phyloP scores from a whole-genome alignment of 2,329 filamentous ascomycete genomes.

The Rhynchosporium agropyri region DNA sequence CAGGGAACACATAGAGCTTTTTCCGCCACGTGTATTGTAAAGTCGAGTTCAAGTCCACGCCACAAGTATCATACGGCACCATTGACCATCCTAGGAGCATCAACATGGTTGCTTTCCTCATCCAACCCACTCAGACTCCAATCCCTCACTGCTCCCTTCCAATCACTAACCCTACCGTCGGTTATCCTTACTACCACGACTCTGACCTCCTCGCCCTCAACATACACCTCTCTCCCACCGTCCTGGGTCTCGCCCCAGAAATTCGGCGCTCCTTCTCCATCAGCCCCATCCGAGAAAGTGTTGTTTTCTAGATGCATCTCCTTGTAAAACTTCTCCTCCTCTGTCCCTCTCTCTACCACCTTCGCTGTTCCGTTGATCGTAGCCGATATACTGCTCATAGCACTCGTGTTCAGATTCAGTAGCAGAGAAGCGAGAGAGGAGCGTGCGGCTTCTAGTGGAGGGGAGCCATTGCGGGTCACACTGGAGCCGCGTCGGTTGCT shows the following conservation, averaged over 20 bases:
- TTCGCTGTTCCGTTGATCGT: constrained; percentile 90
- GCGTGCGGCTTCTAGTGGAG: constrained; percentile 65
- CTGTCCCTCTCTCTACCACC: constrained; percentile 71
- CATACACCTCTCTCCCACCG: constrained; percentile 65
- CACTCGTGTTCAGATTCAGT: constrained; percentile 87
- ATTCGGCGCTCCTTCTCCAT: constrained; percentile 39
- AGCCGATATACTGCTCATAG: constrained; percentile 83
- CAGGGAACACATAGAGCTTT: too few species aligned
- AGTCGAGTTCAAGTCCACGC: not conserved
- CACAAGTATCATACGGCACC: constrained; percentile 27
- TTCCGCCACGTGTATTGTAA: not conserved
- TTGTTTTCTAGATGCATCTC: constrained; percentile 88
- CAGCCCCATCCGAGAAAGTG: constrained; percentile 68
- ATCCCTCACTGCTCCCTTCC: constrained; percentile 91
- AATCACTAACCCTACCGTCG: constrained; percentile 88
- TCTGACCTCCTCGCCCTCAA: constrained; percentile 80
- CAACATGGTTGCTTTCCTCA: constrained; percentile 18
- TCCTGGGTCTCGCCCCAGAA: constrained; percentile 44
- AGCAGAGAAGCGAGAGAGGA: constrained; percentile 82
- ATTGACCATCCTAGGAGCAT: constrained; percentile 35
- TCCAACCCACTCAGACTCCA: constrained; percentile 50
- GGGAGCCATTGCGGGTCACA: constrained; percentile 55
- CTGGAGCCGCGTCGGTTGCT: constrained; percentile 61
- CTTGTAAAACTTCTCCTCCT: constrained; percentile 84
- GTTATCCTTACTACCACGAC: constrained; percentile 85